Percentiles rank a stretch among this genome's conserved stretches.
Evolutionary conservation across 2,329 filamentous ascomycete species (phyloP).

Genomic region (Aspergillus luchuensis): DNA sequence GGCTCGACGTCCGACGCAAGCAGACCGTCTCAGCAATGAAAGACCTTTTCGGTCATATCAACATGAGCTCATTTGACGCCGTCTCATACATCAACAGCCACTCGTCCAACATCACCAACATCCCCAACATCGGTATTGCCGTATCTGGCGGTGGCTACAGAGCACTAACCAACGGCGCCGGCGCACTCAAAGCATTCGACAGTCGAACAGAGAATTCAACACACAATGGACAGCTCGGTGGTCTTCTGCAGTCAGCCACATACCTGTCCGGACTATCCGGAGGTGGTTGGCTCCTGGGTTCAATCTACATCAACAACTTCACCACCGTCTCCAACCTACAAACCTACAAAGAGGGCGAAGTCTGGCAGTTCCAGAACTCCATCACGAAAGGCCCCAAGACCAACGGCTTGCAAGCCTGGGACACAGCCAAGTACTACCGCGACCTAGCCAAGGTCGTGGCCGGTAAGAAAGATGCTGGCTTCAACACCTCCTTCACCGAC

Average conservation of each 20-base stretch:
- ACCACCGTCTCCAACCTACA: slow-evolving; percentile 59
- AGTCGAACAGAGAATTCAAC: slow-evolving; percentile 66
- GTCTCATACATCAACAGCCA: slow-evolving; percentile 66
- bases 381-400: slow-evolving; percentile 61
- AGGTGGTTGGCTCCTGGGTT: slow-evolving; percentile 81
- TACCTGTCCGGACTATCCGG: slow-evolving; percentile 82
- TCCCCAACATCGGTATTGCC: slow-evolving; percentile 76
- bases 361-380: slow-evolving; percentile 66
- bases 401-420: slow-evolving; percentile 44
- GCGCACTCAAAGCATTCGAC: slow-evolving; percentile 78
- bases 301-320: slow-evolving; percentile 77
- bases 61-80: slow-evolving; percentile 74
- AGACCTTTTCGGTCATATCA: slow-evolving; percentile 70
- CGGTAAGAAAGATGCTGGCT: slow-evolving; percentile 65
- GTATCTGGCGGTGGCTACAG: slow-evolving; percentile 84
- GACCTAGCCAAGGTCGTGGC: slow-evolving; percentile 62
- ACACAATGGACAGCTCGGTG: slow-evolving; percentile 69
- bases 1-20: slow-evolving; percentile 70
- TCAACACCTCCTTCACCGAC: slow-evolving; percentile 74
- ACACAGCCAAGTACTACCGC: slow-evolving; percentile 63
- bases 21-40: slow-evolving; percentile 74
- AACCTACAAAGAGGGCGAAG: slow-evolving; percentile 29
- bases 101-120: slow-evolving; percentile 55
- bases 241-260: slow-evolving; percentile 77
- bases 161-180: slow-evolving; percentile 81